A percentile compares a stretch with the other conserved stretches of the same genome.
These are phyloP conservation scores for Yamadazyma taylorii DNA, from an alignment of 1,139 yeast genomes.

Conservation along the genomic window DNA sequence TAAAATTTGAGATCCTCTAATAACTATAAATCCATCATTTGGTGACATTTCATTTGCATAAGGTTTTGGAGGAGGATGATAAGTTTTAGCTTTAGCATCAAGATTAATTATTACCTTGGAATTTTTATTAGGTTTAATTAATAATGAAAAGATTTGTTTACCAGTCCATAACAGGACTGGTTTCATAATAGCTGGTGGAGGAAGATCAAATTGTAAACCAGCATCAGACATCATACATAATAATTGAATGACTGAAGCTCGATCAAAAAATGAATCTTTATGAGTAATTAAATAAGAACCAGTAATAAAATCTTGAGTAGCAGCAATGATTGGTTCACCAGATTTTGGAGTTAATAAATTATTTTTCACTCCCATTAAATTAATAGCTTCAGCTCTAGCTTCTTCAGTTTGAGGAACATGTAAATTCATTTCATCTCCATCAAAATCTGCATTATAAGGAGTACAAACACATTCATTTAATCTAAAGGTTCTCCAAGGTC, in stretches of 20 bases:
- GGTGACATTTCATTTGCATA: constrained; percentile 94
- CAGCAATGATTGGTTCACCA: constrained; percentile 99
- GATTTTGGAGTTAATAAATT: constrained; percentile 93
- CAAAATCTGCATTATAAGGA: constrained; percentile 98
- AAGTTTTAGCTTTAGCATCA: constrained; percentile 93
- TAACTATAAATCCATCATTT: constrained; percentile 90
- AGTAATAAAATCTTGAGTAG: constrained; percentile 98
- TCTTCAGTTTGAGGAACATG: constrained; percentile 99
- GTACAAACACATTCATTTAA: constrained; percentile 99
- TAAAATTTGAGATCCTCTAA: constrained; percentile 84
- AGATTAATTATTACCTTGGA: constrained; percentile 84
- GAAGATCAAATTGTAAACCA: constrained; percentile 79
- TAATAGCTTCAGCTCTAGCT: constrained; percentile 97
- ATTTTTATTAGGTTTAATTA: constrained; percentile 76
- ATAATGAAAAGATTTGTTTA: constrained; percentile 85
- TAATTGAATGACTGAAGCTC: constrained; percentile 80
- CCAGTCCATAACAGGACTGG: constrained; percentile 96
- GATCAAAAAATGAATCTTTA: constrained; percentile 89
- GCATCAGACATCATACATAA: constrained; percentile 98
- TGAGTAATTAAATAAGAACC: constrained; percentile 92
- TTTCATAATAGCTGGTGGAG: constrained; percentile 91
- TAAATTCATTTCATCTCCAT: constrained; percentile 99
- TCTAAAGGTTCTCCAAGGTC: constrained; percentile 98
- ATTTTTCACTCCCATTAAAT: constrained; percentile 96
- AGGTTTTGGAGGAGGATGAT: constrained; percentile 62